Conservation (phyloP, 176 grass and related monocot genomes). For the Lolium perenne region DNA sequence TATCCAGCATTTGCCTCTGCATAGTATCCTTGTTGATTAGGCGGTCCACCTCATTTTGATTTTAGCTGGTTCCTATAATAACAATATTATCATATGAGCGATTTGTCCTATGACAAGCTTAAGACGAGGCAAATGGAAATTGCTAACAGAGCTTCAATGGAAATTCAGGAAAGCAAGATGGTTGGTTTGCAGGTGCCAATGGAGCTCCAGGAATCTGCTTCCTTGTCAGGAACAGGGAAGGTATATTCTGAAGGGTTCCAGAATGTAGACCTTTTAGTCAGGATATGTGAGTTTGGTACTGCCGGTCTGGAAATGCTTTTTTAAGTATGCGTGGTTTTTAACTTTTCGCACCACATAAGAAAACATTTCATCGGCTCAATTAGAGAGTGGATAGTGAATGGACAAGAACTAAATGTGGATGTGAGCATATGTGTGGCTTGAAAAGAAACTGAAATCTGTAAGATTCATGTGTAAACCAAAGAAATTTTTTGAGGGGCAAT, state of each 20-base stretch:
- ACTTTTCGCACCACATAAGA: neutral
- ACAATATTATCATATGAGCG: neutral
- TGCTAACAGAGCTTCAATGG: neutral
- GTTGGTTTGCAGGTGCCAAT: conserved; percentile 8
- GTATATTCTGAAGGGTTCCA: conserved; percentile 3
- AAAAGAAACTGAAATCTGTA: conserved; percentile 6
- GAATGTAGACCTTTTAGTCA: neutral
- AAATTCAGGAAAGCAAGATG: neutral
- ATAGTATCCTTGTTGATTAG: neutral
- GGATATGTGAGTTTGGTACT: conserved; percentile 1
- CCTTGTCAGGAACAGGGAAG: neutral
- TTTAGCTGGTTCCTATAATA: neutral
- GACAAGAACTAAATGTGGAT: conserved; percentile 16
- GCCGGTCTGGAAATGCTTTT: neutral
- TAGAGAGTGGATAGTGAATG: conserved; percentile 16
- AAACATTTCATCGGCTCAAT: neutral
- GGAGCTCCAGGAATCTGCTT: conserved; percentile 25
- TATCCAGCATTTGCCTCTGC: neutral
- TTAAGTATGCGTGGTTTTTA: conserved; percentile 15
- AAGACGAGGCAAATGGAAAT: conserved; percentile 2
- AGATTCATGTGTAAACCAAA: conserved; percentile 16
- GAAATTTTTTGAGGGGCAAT: neutral
- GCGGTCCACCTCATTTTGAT: conserved; percentile 14
- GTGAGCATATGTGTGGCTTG: neutral
- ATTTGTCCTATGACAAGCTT: neutral